Evolutionary conservation across 495 filamentous ascomycete species (phyloP).

Genomic region (Hypomontagnella monticulosa): DNA sequence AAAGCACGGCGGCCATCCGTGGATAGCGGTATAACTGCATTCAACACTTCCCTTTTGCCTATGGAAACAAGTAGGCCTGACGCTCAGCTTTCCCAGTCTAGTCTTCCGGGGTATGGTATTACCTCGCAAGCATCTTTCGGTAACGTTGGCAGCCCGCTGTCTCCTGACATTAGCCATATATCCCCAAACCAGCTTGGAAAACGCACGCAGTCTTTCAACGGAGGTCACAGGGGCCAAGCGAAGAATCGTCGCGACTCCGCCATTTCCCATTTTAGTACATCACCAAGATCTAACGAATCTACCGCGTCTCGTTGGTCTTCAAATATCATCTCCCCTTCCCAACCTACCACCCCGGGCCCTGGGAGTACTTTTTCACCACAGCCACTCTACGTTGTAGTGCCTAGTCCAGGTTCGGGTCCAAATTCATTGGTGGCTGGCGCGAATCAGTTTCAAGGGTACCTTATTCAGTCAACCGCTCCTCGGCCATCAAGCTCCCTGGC

Average conservation of each 20-base stretch:
- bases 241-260: background rate
- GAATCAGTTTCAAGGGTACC: background rate
- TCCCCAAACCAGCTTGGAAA: background rate
- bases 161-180: background rate
- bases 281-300: background rate
- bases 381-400: background rate
- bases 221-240: background rate
- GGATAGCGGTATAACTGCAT: background rate
- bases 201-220: background rate
- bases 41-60: background rate
- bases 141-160: background rate
- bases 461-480: background rate
- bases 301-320: background rate
- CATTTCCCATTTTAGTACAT: background rate
- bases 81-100: too few species aligned
- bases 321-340: background rate
- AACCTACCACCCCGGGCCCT: background rate
- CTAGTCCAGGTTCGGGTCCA: background rate
- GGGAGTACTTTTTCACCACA: background rate
- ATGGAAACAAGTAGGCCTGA: background rate
- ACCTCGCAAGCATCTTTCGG: background rate
- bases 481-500: background rate
- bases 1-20: background rate
- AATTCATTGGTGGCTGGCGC: background rate
- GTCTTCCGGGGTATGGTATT: background rate